Evolutionary conservation across 495 filamentous ascomycete species (phyloP).

Genomic region (Lineolata rhizophorae): DNA sequence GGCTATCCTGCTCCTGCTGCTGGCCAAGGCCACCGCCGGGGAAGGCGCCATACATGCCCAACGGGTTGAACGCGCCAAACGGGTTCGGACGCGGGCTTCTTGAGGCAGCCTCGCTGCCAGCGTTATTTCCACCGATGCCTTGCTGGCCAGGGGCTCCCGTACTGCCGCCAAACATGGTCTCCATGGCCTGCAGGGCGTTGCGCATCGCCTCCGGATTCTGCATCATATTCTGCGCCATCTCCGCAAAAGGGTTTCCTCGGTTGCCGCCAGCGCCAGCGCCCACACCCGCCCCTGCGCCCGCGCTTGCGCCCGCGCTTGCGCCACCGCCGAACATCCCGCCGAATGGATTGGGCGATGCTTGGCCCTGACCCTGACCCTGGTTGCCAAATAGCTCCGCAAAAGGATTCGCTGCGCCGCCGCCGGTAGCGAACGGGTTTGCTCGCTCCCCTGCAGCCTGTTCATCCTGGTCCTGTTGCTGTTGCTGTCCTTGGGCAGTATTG

Average conservation of each 20-base stretch:
- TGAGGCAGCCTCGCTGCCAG: no score
- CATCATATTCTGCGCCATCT: constrained; percentile 21
- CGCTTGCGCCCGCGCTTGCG: constrained; percentile 12
- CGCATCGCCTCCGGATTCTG: constrained; percentile 21
- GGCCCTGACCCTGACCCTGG: constrained; percentile 14
- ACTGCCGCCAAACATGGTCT: constrained; percentile 17
- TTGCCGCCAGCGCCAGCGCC: constrained; percentile 11
- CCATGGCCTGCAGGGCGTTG: constrained; percentile 22
- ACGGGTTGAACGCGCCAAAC: no score
- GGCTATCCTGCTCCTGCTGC: constrained; percentile 48
- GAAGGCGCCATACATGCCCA: constrained; percentile 3
- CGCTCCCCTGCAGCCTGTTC: not conserved
- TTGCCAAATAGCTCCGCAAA: constrained; percentile 19
- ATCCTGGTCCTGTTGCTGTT: no score
- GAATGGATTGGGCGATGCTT: constrained; percentile 28
- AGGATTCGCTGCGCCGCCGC: not conserved
- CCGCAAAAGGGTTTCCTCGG: constrained; percentile 17
- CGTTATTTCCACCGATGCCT: not conserved
- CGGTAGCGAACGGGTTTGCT: no score
- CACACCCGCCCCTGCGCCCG: constrained; percentile 9
- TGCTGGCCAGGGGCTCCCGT: constrained; percentile 11
- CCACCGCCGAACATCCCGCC: constrained; percentile 26
- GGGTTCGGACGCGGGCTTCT: no score
- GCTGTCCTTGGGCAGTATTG: constrained; percentile 28
- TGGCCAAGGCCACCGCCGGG: constrained; percentile 11